phyloP scores from a whole-genome alignment of 345 rosid genomes.

The Cardamine resedifolia region DNA sequence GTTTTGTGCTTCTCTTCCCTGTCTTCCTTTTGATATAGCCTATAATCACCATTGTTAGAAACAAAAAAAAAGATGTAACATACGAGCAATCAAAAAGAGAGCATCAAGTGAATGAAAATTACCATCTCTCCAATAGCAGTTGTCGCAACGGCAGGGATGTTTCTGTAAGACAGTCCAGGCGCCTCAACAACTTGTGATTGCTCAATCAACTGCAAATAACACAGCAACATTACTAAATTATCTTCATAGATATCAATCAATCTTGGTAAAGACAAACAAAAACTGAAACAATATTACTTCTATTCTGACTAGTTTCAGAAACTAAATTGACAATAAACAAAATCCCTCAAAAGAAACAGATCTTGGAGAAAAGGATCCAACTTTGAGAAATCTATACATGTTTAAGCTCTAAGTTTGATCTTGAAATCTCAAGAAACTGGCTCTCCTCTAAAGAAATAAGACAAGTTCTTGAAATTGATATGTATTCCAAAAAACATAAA shows the following conservation, averaged over 20 bases:
- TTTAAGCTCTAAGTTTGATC: not conserved
- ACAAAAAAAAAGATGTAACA: not conserved
- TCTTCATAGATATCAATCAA: slow-evolving; percentile 1
- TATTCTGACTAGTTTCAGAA: not conserved
- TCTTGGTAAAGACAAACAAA: not conserved
- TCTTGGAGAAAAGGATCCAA: not conserved
- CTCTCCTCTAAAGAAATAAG: not conserved
- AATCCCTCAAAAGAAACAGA: too few species aligned
- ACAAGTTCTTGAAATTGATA: not conserved
- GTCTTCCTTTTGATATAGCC: slow-evolving; percentile 83
- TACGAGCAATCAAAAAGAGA: not conserved
- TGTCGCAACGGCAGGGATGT: slow-evolving; percentile 46
- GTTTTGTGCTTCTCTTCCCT: slow-evolving; percentile 93
- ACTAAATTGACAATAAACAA: not conserved
- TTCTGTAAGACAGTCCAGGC: slow-evolving; percentile 51
- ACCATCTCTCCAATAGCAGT: slow-evolving; percentile 90
- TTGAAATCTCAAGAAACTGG: not conserved
- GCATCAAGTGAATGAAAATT: slow-evolving; percentile 11
- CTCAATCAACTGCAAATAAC: slow-evolving; percentile 57
- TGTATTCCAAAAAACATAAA: not conserved
- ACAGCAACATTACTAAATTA: not conserved
- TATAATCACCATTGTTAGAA: slow-evolving; percentile 27
- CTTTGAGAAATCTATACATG: not conserved
- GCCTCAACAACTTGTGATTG: slow-evolving; percentile 59
- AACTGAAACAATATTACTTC: too few species aligned